Base-by-base conservation (phyloP, 2,329 filamentous ascomycete species). In the Lojkania enalia region DNA sequence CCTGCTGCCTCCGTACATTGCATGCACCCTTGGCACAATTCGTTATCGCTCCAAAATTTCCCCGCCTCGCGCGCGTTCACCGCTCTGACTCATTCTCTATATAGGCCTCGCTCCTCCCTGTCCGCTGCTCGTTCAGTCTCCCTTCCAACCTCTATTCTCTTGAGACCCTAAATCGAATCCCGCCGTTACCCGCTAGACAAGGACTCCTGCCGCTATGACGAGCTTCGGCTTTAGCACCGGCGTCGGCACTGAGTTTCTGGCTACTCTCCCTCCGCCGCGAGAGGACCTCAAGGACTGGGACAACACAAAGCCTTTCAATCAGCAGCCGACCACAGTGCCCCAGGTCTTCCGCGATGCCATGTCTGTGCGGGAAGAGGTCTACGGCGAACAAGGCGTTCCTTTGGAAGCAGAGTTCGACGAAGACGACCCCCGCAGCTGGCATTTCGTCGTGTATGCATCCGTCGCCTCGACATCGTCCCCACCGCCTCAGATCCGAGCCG, bases 381-480 rank as follows among this genome's bases (percentile, higher is more conserved):
- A 80, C 54, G 69, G 77, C 46, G 81, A 84, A 61, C 82, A 84
- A 52, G 67, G 72, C 16, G 75, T 81, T 20, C 71, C 75, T 0
- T 69, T 83, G 1, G 82, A 86, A 27, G 81, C 83, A 53, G 91
- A 97, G 68, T 79, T 89, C 54, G 92, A 96, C 73, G 73, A 77
- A 1, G 90, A 96, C 64, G 92, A 97, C 67, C 55, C 78, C 1
- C 81, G 88, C 25, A 85, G 83, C 55, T 92, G 85, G 72, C 90
- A 96, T 70, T 96, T 89, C 87, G 85, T 96, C 20, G 76, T 85
- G n/a, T 96, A 95, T 69, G 82, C 83, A 36, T 83, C 78, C 13
- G 77, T 86, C 44, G 67, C 64, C 46, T 78, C 79, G 42, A 74
- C 57, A 14, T 46, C 63, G 4, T 46, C 48, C 6, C 49, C 58